These are phyloP conservation scores for Jamesozyma gamospora DNA, from an alignment of 805 yeast genomes.

Conservation along the genomic window DNA sequence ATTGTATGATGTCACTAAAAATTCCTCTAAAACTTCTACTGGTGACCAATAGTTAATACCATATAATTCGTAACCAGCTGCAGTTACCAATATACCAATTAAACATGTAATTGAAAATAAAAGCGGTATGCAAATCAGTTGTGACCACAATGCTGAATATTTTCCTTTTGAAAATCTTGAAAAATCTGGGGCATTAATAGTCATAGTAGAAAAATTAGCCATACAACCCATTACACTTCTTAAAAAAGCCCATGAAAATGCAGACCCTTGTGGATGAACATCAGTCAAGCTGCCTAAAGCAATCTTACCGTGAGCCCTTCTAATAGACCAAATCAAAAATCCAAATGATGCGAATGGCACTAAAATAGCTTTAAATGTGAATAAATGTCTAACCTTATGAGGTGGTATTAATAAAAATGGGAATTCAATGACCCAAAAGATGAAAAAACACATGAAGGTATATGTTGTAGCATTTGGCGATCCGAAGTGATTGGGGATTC, in stretches of 20 bases:
- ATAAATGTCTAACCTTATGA: constrained; percentile 71
- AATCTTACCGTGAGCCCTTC: constrained; percentile 56
- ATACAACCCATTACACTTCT: constrained; percentile 62
- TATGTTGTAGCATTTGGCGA: constrained; percentile 59
- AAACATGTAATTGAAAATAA: constrained; percentile 66
- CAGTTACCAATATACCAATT: constrained; percentile 69
- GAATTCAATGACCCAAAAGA: constrained; percentile 70
- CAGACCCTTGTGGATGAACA: constrained; percentile 16
- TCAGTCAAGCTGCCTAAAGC: constrained; percentile 21
- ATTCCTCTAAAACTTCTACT: constrained; percentile 47
- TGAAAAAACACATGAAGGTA: constrained; percentile 63
- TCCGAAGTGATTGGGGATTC: constrained; percentile 54
- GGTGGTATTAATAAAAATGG: constrained; percentile 80
- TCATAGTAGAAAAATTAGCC: constrained; percentile 71
- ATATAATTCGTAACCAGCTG: constrained; percentile 43
- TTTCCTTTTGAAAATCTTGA: constrained; percentile 57
- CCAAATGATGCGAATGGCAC: constrained; percentile 80
- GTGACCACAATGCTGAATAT: constrained; percentile 39
- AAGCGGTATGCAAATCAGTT: constrained; percentile 52
- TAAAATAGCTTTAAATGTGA: constrained; percentile 67
- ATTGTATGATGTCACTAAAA: constrained; percentile 29
- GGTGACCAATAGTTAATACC: constrained; percentile 38
- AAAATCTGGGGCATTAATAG: constrained; percentile 76
- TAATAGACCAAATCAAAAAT: constrained; percentile 75
- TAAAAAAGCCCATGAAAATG: constrained; percentile 56